Evolutionary conservation across 768 basidiomycete species (phyloP), one percentile per base, ranked within the genome.

Genomic region (Sporobolomyces roseus): DNA sequence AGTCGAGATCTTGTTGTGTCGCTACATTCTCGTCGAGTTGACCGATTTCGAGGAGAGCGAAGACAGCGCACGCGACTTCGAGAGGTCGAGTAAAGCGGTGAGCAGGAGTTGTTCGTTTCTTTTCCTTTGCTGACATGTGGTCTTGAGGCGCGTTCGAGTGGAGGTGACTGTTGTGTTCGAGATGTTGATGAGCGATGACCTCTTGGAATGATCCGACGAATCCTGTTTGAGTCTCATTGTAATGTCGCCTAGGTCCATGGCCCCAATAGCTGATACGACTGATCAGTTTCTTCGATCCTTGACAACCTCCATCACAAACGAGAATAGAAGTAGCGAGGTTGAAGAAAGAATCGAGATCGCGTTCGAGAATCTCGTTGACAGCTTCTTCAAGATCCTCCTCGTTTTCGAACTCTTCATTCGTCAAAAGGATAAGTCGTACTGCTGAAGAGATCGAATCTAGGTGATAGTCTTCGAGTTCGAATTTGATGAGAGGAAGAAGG

Each of bases 301-400:
- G 62, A 30, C 29, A 19, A 1, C 29, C n/a, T 16, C 38, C 25
- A 3, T 21, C 25, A 49, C 67, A 68, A 25, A 63, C 12, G 49
- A 68, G 14, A 54, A 58, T 19, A 0, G 61, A 63, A 0, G 61
- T 43, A 8, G 67, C 54, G 23, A 27, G 55, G 2, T 16, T 12
- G 61, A 59, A 59, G 67, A 68, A 63, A 29, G 4, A 36, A 49
- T 59, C 54, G 63, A 36, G 45, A 25, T 56, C 54, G 3, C 61
- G 59, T 38, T 55, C 66, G 41, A 30, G 46, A 25, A 49, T 27
- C 1, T 12, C 53, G 41, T 65, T 23, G 10, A 53, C 30, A 5
- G 49, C 38, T 6, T 33, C 32, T 29, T 56, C 54, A n/a, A 56
- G 36, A 41, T 56, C 54, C 13, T 56, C 38, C 33, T 56, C 54